Evolutionary conservation across 257 asterid species (phyloP), one percentile per base, ranked within the genome.

Genomic region (Solanum etuberosum): DNA sequence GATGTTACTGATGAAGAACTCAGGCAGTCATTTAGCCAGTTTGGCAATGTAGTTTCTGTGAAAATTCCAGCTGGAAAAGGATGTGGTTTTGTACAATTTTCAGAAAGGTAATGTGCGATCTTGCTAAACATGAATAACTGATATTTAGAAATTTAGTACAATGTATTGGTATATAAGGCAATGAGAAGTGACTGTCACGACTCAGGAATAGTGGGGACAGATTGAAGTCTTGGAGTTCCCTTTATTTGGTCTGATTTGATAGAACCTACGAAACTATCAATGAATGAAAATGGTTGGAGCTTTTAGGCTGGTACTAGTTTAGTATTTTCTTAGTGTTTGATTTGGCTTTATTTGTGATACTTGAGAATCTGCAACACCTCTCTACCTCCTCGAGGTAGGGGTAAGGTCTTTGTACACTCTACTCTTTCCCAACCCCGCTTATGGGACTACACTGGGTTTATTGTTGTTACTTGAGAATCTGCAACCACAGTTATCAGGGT

Each of bases 61-160:
- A 97, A 97, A 90, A 95, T 97, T 84, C 99, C 99, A 37, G 91
- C 93, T 85, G 99, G 99, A 87, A 97, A 96, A 91, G 98, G 99
- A 74, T 97, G 99, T 57, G 99, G 99, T 74, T 97, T 97, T 88
- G 99, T 97, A 61, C 99, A 97, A 90, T 93, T 93, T 87, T 92
- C 88, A 12, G 92, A 90, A 91, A 91, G 99, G 99, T 95, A 92
- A 80, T 73, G 86, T 59, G 27, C 25, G 9, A 27, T 21, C 23
- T 83, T 57, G 59, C 59, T 83, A 48, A 37, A 37, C 71, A 32
- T 31, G 16, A 77, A 78, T 78, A 40, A 34, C 21, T n/a, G 63
- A 25, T 78, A 27, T 43, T 27, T 2, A 27, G 65, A 34, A 80
- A 80, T 27, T 46, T 29, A 43, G 67, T 80, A 48, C 59, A 29